Percentiles rank a stretch among this genome's conserved stretches.
Evolutionary conservation across 768 basidiomycete species (phyloP).

Genomic region (Trametes sanguinea): DNA sequence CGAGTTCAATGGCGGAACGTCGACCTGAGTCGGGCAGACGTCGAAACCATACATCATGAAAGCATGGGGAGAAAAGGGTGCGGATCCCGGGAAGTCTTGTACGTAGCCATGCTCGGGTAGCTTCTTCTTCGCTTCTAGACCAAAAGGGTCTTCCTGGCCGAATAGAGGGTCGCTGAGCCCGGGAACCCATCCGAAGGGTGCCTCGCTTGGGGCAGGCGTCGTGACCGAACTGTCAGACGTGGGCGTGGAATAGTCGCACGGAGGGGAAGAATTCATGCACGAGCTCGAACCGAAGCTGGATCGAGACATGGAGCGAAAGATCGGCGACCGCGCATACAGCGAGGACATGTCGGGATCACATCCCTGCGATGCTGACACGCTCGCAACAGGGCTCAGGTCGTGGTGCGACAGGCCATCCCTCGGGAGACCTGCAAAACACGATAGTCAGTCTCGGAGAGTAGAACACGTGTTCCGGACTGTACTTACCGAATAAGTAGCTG

Average conservation of each 20-base stretch:
- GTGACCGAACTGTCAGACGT: conserved; percentile 20
- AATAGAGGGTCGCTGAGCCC: conserved; percentile 2
- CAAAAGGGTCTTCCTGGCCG: conserved; percentile 6
- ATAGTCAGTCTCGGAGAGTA: not conserved
- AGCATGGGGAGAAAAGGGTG: conserved; percentile 15
- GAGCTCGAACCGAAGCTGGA: conserved; percentile 20
- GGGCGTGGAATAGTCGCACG: conserved; percentile 18
- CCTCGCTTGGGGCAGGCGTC: conserved; percentile 20
- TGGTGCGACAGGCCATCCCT: not conserved
- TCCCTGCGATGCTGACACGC: not conserved
- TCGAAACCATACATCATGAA: conserved; percentile 7
- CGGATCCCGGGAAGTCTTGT: conserved; percentile 18
- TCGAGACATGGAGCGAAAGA: conserved; percentile 21
- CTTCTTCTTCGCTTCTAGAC: conserved; percentile 11
- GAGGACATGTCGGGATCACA: not conserved
- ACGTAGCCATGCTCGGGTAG: conserved; percentile 16
- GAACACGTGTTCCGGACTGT: not conserved
- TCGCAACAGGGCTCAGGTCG: not conserved
- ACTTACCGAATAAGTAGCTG: conserved; percentile 6
- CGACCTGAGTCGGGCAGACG: not conserved
- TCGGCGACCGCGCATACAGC: conserved; percentile 13
- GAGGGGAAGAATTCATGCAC: conserved; percentile 8
- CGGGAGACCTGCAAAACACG: conserved; percentile 1
- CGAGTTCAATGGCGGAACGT: not conserved
- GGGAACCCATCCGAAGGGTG: conserved; percentile 11